Conservation (phyloP, 2,329 filamentous ascomycete genomes). For the Venturia pyrina region DNA sequence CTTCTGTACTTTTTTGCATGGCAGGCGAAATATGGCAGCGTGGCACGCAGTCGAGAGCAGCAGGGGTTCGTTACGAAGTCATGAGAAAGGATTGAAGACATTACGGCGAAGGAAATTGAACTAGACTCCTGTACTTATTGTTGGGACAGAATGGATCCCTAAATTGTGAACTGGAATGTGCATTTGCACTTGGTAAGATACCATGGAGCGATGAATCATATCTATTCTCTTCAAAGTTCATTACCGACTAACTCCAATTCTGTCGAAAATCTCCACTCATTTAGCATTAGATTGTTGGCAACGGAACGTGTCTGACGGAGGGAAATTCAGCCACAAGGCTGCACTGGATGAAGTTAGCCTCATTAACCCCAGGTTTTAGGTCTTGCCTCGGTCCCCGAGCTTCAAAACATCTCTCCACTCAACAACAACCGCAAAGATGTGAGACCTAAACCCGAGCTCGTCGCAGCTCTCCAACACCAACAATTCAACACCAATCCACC, state of each 20-base stretch:
- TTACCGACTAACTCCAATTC: neutral
- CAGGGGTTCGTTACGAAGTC: neutral
- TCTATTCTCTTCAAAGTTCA: neutral
- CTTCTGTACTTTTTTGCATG: conserved; percentile 96
- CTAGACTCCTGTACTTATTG: neutral
- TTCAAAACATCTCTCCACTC: neutral
- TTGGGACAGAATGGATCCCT: neutral
- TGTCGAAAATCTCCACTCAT: neutral
- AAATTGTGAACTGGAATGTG: neutral
- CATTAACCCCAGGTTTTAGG: neutral
- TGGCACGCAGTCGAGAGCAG: neutral
- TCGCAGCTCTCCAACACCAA: neutral
- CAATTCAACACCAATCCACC: too few relatives aligned
- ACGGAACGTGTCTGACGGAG: neutral
- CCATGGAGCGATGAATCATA: neutral
- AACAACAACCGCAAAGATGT: neutral
- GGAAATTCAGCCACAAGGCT: neutral
- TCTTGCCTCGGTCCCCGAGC: neutral
- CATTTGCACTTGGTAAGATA: neutral
- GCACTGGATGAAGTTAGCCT: neutral
- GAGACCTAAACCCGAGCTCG: neutral
- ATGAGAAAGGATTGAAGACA: neutral
- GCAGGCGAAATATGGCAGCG: conserved; percentile 83
- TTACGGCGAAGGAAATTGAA: neutral
- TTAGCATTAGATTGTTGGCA: neutral